Conservation (phyloP, 2,329 filamentous ascomycete species). For the Coniochaeta hoffmannii region DNA sequence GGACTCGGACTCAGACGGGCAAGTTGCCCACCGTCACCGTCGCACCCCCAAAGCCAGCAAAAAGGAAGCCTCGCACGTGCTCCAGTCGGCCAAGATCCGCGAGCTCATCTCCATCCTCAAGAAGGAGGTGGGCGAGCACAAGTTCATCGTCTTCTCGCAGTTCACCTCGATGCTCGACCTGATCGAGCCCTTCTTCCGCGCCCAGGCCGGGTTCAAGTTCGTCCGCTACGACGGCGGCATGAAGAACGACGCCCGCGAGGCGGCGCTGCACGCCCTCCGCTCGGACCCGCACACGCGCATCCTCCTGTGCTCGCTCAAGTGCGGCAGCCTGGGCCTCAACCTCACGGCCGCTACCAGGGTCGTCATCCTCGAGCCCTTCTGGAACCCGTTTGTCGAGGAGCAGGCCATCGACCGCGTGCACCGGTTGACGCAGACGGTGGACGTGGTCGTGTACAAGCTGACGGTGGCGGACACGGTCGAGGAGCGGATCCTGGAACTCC, state of each 20-base stretch:
- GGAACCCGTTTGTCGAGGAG: constrained; percentile 98
- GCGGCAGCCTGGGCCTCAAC: constrained; percentile 87
- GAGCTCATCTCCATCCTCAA: constrained; percentile 75
- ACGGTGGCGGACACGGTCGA: constrained; percentile 84
- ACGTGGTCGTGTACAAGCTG: constrained; percentile 92
- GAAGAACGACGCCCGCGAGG: constrained; percentile 88
- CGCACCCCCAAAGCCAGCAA: constrained; percentile 25
- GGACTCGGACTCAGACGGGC: constrained; percentile 13
- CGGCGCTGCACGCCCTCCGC: constrained; percentile 69
- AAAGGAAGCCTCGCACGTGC: constrained; percentile 40
- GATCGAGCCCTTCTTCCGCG: constrained; percentile 80
- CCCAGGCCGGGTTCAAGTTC: constrained; percentile 61
- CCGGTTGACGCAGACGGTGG: constrained; percentile 91
- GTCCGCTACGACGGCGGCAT: constrained; percentile 93
- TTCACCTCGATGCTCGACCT: constrained; percentile 98
- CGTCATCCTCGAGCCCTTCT: constrained; percentile 94
- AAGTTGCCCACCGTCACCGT: constrained; percentile 19
- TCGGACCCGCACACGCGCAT: constrained; percentile 70
- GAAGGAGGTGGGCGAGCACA: constrained; percentile 72
- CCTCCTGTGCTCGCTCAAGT: constrained; percentile 87
- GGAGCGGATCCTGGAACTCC: constrained; percentile 87
- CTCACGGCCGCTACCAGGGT: constrained; percentile 89
- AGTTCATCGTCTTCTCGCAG: constrained; percentile 97
- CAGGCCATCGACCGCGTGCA: constrained; percentile 98
- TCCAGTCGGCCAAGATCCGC: constrained; percentile 84